Evolutionary conservation across 495 filamentous ascomycete species (phyloP).

Genomic region (Lophium mytilinum): DNA sequence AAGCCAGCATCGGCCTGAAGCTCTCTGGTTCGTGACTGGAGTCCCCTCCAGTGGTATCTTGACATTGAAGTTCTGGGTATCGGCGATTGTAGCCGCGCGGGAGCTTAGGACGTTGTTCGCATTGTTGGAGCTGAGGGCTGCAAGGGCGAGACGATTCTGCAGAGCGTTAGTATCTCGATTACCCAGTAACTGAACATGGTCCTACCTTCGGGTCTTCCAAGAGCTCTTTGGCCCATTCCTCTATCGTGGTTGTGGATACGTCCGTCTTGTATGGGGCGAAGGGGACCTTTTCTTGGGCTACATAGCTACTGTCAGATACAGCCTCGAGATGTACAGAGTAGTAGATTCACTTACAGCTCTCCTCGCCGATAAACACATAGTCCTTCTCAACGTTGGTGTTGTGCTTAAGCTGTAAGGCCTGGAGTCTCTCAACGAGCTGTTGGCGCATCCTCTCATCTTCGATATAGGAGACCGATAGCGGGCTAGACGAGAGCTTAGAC

Average conservation of each 20-base stretch:
- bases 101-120: constrained; percentile 46
- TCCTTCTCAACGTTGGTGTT: constrained; percentile 34
- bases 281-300: constrained; percentile 1
- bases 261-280: constrained; percentile 12
- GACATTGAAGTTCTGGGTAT: constrained; percentile 72
- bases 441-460: constrained; percentile 27
- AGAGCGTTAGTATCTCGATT: neutral
- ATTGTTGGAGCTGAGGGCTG: constrained; percentile 52
- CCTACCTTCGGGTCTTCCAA: constrained; percentile 56
- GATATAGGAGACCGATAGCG: no score
- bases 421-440: constrained; percentile 40
- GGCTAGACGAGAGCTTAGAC: constrained; percentile 31
- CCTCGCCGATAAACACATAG: constrained; percentile 40
- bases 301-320: neutral
- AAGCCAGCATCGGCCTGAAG: constrained; percentile 78
- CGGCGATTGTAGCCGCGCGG: constrained; percentile 44
- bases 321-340: neutral
- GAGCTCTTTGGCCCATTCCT: constrained; percentile 52
- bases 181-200: neutral
- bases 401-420: constrained; percentile 30
- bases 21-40: constrained; percentile 77
- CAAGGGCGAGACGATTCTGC: constrained; percentile 59
- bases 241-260: constrained; percentile 40
- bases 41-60: constrained; percentile 73
- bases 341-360: constrained; percentile 2